Evolutionary conservation across 2,329 filamentous ascomycete species (phyloP), one percentile per base, ranked within the genome.

Genomic region (Aspergillus pseudoviridinutans): DNA sequence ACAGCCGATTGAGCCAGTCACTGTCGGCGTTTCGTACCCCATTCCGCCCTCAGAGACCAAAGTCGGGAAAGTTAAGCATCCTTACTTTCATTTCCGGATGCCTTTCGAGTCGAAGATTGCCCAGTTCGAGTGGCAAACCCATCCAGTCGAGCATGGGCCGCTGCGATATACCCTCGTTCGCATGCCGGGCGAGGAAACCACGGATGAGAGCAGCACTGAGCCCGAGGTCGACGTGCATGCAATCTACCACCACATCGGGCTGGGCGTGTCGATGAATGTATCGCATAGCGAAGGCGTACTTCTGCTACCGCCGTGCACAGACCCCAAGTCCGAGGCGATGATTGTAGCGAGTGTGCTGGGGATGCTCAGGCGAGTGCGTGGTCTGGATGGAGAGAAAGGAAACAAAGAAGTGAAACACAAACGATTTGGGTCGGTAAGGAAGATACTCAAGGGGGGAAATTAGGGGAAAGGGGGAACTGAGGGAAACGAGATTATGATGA

Each of bases 101-200:
- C 41, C 41, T 20, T 44, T 22, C 1, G 41, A 52, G n/a, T 20
- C 22, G 1, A 12, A 28, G 9, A 17, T n/a, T 20, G 24, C 27
- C 42, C 24, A 24, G 3, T 55, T 53, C 12, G 10, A 52, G 6
- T 58, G 56, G 56, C 53, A 58, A 12, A 50, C 55, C 20, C 53
- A 55, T 28, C 56, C 56, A 2, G 47, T 50, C 7, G 32, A 55
- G 27, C 27, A 53, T 22, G 49, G 49, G 2, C 53, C 38, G 14
- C 27, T 58, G 49, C 52, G 53, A 22, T 58, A 58, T 53, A 58
- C 56, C n/a, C 56, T 58, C 4, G 20, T 53, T 8, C 49, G 42
- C 8, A 47, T 22, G 35, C 6, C 29, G 1, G 22, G n/a, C 8
- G 17, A 6, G 5, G 41, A 27, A 8, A 17, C 41, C 20, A 20